Base-by-base conservation (phyloP, 345 rosid species). In the Noccaea caerulescens region DNA sequence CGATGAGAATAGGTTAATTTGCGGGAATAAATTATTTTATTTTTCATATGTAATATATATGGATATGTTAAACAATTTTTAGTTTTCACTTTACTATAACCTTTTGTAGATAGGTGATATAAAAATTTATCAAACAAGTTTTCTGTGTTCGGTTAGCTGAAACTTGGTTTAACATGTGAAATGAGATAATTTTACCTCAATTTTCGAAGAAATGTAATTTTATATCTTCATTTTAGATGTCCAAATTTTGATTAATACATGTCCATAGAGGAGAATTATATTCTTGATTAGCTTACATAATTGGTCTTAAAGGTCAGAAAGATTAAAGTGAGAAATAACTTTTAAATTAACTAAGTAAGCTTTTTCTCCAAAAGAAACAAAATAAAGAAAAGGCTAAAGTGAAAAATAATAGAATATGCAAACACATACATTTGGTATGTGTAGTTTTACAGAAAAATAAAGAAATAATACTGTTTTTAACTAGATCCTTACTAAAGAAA, bases 281-380 rank as follows among this genome's bases (percentile, higher is more conserved):
- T 39, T 39, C 53, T 39, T 18, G 20, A 69, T 18, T 69, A 45
- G 45, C 54, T 53, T 54, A 23, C 32, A 76, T 69, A 54, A 76
- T 63, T 76, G 70, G 47, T 30, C 65, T 62, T 54, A 46, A 6
- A 61, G 62, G 69, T 45, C 65, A 68, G 12, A 75, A 75, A 61
- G 69, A 62, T 75, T 62, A 69, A 76, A 76, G 79, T 55, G 38
- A 38, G 11, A 38, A 54, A 39, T 8, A 8, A 16, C 66, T 55
- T 62, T 64, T 69, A 5, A 37, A 45, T 76, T 53, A 59, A 68
- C 34, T 67, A 52, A 60, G 51, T 54, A 53, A 68, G 58, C 69
- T 75, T 75, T 73, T 66, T 43, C 68, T 61, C 34, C 13, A 44
- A 68, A 75, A 68, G 57, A 68, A 34, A 60, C 39, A 42, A 55